Evolutionary conservation across 345 rosid genomes (phyloP).

Genomic region (Stellera chamaejasme): DNA sequence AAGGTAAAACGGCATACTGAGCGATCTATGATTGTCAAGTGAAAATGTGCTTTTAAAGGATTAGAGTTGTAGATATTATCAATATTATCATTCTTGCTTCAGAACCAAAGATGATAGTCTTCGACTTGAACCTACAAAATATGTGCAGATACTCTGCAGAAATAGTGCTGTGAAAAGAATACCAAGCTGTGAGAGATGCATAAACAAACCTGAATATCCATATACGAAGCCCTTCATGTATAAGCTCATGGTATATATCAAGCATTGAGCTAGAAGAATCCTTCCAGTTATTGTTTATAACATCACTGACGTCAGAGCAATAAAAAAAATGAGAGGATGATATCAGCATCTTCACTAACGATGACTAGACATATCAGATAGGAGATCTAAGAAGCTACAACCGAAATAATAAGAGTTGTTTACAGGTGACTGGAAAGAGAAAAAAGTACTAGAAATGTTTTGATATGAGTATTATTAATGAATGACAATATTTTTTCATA

Average conservation of each 20-base stretch:
- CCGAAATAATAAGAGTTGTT: background rate
- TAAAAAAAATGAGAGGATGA: background rate
- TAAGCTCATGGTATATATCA: conserved; percentile 73
- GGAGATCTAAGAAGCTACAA: background rate
- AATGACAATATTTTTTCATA: too few relatives aligned
- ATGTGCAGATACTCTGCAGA: too few relatives aligned
- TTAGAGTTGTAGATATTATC: too few relatives aligned
- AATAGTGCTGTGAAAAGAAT: background rate
- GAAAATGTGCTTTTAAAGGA: too few relatives aligned
- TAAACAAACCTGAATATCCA: conserved; percentile 84
- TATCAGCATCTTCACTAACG: conserved; percentile 1
- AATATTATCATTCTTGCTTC: too few relatives aligned
- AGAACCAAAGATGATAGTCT: too few relatives aligned
- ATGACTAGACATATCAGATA: background rate
- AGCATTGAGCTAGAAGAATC: conserved; percentile 66
- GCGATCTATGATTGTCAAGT: too few relatives aligned
- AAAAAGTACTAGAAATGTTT: too few relatives aligned
- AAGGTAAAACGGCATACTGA: too few relatives aligned
- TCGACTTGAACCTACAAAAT: too few relatives aligned
- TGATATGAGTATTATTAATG: too few relatives aligned
- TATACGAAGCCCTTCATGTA: conserved; percentile 64
- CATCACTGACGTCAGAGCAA: conserved; percentile 31
- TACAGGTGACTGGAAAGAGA: background rate
- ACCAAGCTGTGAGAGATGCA: background rate
- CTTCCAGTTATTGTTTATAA: conserved; percentile 45